phyloP scores from a whole-genome alignment of 208 protist species.

The Trypanosoma congolense region DNA sequence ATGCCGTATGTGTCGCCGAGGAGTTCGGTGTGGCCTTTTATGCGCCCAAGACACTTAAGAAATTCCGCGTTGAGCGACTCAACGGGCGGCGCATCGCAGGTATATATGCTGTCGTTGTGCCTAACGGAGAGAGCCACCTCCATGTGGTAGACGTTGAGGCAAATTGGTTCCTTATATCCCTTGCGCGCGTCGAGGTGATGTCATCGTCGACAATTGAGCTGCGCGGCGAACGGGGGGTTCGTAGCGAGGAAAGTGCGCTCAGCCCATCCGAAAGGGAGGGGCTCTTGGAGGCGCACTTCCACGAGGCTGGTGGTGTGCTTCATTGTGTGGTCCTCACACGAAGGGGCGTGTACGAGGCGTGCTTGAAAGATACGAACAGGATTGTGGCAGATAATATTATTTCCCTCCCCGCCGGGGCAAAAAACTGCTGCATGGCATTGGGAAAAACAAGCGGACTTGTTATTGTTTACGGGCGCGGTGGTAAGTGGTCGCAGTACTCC shows the following conservation, averaged over 20 bases:
- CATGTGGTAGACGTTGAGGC: constrained; percentile 75
- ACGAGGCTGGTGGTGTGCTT: constrained; percentile 33
- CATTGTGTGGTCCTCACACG: constrained; percentile 63
- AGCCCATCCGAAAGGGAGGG: background rate
- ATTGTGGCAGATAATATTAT: constrained; percentile 31
- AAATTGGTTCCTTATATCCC: constrained; percentile 55
- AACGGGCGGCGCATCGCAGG: constrained; percentile 64
- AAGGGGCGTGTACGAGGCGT: constrained; percentile 41
- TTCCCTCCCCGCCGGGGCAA: constrained; percentile 22
- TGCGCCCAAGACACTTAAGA: constrained; percentile 69
- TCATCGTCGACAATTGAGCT: constrained; percentile 31
- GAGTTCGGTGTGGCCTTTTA: constrained; percentile 77
- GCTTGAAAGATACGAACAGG: constrained; percentile 18
- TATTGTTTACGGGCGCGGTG: constrained; percentile 37
- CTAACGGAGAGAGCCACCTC: constrained; percentile 19
- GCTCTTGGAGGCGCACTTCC: constrained; percentile 23
- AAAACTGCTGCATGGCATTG: constrained; percentile 36
- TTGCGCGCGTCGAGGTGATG: constrained; percentile 34
- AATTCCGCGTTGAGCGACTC: constrained; percentile 80
- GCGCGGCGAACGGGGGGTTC: background rate
- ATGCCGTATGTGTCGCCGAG: constrained; percentile 77
- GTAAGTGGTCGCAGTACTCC: constrained; percentile 54
- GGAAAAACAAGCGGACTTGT: constrained; percentile 59
- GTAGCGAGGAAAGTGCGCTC: background rate
- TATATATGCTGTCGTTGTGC: constrained; percentile 27